phyloP scores from a whole-genome alignment of 1,139 yeast species.

The Taphrina pruni region DNA sequence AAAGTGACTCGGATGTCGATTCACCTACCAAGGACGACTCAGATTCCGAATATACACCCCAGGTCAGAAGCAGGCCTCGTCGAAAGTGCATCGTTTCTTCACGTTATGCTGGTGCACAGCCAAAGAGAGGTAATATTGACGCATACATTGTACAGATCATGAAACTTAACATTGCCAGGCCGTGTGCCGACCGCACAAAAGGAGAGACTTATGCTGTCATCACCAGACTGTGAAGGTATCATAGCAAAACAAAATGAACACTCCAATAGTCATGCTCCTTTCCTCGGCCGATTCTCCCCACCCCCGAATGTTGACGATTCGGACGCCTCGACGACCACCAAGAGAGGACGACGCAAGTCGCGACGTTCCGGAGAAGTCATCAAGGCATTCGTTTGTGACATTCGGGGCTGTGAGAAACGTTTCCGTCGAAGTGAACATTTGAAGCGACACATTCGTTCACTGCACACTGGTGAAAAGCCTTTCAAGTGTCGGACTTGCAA shows the following conservation, averaged over 20 bases:
- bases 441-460: slow-evolving; percentile 74
- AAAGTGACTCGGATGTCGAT: slow-evolving; percentile 22
- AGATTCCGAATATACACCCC: slow-evolving; percentile 24
- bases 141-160: not conserved
- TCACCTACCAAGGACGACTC: slow-evolving; percentile 9
- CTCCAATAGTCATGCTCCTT: not conserved
- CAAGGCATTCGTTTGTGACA: slow-evolving; percentile 34
- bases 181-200: slow-evolving; percentile 27
- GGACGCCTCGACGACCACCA: slow-evolving; percentile 9
- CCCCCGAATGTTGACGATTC: slow-evolving; percentile 15
- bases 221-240: slow-evolving; percentile 18
- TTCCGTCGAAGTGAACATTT: slow-evolving; percentile 81
- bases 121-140: slow-evolving; percentile 14
- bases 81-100: not conserved
- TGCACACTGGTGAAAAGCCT: slow-evolving; percentile 74
- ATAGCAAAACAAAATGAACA: slow-evolving; percentile 8
- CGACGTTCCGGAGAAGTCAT: slow-evolving; percentile 5
- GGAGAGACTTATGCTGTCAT: slow-evolving; percentile 20
- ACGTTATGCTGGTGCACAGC: slow-evolving; percentile 17
- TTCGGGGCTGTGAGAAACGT: slow-evolving; percentile 42
- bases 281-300: slow-evolving; percentile 24
- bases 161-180: not conserved
- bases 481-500: slow-evolving; percentile 72
- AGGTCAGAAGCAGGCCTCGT: not conserved
- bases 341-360: slow-evolving; percentile 8